Base-by-base conservation (phyloP, 139 green algal genomes). In the Chlorella sp. region DNA sequence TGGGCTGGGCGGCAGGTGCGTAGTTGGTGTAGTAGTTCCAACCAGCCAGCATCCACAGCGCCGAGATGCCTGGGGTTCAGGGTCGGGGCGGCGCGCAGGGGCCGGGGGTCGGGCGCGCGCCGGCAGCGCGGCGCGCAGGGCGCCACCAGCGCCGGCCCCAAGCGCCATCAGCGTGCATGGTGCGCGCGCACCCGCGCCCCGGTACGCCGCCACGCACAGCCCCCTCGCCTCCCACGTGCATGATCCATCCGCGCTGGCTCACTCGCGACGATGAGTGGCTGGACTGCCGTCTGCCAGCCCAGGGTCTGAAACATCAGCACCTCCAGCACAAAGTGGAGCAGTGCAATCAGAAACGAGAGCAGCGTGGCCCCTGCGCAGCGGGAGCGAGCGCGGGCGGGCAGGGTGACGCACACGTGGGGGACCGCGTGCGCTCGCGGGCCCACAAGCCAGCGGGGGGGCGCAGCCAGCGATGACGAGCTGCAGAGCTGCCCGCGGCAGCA, bases 1-100 rank as follows among this genome's bases (percentile, higher is more conserved):
- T 71, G 31, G 78, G 78, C 50, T 79, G 71, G 31, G 67, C 67
- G 27, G 55, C 40, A 14, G 27, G n/a, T 27, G 65, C 74, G 56
- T 75, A 73, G 14, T 29, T n/a, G 17, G 84, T 90, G 77, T 94
- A 94, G 65, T 94, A 94, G 51, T 92, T 93, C 87, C 85, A 93
- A 0, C 89, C 89, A 21, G 79, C 79, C 33, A 67, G 81, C 89
- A 94, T 94, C 89, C 89, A 94, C 8, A 92, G 70, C 2, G 74
- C 74, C 5, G 89, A 92, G 29, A 94, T 53, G 35, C 79, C 87
- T 91, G 78, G 51, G n/a, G n/a, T n/a, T n/a, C n/a, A n/a, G n/a
- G n/a, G n/a, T n/a, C n/a, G n/a, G n/a, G n/a, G n/a, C n/a, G n/a
- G n/a, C n/a, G n/a, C n/a, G n/a, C n/a, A n/a, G n/a, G n/a, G n/a